A percentile compares a stretch with the other conserved stretches of the same genome.
phyloP scores from a whole-genome alignment of 768 basidiomycete species.

The Terana coerulea region DNA sequence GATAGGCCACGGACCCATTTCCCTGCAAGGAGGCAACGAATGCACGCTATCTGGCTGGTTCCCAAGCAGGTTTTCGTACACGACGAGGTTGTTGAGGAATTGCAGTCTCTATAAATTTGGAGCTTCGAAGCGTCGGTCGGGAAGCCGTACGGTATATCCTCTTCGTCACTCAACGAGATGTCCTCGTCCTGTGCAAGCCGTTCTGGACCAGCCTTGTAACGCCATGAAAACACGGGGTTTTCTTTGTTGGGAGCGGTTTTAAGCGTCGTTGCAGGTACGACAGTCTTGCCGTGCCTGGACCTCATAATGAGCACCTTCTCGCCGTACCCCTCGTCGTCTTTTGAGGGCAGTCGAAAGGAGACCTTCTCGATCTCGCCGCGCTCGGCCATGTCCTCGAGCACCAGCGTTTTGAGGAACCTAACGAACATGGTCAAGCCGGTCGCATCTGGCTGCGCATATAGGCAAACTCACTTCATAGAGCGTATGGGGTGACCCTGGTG shows the following conservation, averaged over 20 bases:
- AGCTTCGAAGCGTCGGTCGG: too few relatives aligned
- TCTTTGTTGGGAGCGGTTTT: neutral
- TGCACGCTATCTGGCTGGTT: too few relatives aligned
- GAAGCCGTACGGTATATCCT: too few relatives aligned
- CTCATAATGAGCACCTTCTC: neutral
- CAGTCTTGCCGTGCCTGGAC: neutral
- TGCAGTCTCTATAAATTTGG: too few relatives aligned
- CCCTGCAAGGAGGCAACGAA: too few relatives aligned
- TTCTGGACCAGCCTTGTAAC: neutral
- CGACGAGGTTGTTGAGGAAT: too few relatives aligned
- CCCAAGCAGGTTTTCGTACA: too few relatives aligned
- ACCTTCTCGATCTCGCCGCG: slow-evolving; percentile 19
- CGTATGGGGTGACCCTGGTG: slow-evolving; percentile 5
- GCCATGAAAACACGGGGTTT: slow-evolving; percentile 8
- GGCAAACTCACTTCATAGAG: neutral
- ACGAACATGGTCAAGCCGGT: neutral
- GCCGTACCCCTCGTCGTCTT: neutral
- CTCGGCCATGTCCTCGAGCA: slow-evolving; percentile 19
- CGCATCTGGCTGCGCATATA: neutral
- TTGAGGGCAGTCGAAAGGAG: neutral
- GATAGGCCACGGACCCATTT: too few relatives aligned
- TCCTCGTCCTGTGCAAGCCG: neutral
- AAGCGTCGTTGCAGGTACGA: neutral
- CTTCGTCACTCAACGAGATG: neutral
- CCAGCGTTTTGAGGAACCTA: slow-evolving; percentile 24